These are phyloP conservation scores for Nicotiana knightiana DNA, from an alignment of 257 asterid genomes.

Conservation along the genomic window DNA sequence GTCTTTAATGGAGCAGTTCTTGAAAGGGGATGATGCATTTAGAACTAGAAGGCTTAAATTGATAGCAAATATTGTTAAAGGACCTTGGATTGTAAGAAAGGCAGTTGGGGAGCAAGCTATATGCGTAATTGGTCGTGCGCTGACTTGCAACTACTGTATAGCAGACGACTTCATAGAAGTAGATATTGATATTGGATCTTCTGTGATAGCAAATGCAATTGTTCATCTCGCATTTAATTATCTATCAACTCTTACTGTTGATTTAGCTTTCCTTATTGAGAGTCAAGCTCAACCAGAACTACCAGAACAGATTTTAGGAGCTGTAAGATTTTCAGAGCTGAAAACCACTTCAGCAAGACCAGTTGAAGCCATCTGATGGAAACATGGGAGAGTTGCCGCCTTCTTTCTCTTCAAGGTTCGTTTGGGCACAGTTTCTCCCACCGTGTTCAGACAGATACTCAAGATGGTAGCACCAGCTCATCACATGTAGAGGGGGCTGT, in stretches of 20 bases:
- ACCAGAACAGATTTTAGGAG: slow-evolving; percentile 77
- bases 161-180: slow-evolving; percentile 65
- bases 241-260: slow-evolving; percentile 48
- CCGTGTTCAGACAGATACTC: slow-evolving; percentile 37
- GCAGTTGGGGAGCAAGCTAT: slow-evolving; percentile 90
- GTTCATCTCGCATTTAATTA: slow-evolving; percentile 77
- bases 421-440: slow-evolving; percentile 48
- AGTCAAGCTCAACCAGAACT: slow-evolving; percentile 61
- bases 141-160: slow-evolving; percentile 41
- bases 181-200: slow-evolving; percentile 76
- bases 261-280: slow-evolving; percentile 84
- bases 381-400: slow-evolving; percentile 23
- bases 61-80: slow-evolving; percentile 63
- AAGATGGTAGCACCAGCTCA: slow-evolving; percentile 24
- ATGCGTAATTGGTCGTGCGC: slow-evolving; percentile 58
- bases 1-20: slow-evolving; percentile 51
- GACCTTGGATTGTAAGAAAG: slow-evolving; percentile 84
- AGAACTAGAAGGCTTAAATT: slow-evolving; percentile 56
- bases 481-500: slow-evolving; percentile 20
- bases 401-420: slow-evolving; percentile 42
- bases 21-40: slow-evolving; percentile 53
- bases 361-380: slow-evolving; percentile 37
- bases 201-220: slow-evolving; percentile 74
- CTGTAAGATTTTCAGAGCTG: slow-evolving; percentile 67
- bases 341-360: slow-evolving; percentile 39